phyloP scores from a whole-genome alignment of 192 early-diverging fungal genomes.

The Coemansia sp. region DNA sequence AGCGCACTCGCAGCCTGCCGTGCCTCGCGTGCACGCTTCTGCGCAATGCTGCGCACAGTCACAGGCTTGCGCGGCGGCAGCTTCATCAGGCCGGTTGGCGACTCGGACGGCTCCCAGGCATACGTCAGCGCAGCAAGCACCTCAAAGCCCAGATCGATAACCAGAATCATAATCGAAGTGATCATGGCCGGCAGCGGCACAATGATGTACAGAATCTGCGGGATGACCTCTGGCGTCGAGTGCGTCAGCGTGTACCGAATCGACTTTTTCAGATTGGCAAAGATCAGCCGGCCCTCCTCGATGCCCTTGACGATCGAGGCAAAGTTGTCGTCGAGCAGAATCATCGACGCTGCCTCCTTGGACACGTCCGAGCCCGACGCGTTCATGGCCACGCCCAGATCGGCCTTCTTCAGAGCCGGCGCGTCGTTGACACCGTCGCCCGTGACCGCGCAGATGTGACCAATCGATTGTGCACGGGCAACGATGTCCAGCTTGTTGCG shows the following conservation, averaged over 20 bases:
- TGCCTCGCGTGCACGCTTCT: conserved; percentile 60
- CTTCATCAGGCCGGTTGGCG: conserved; percentile 77
- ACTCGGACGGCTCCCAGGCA: conserved; percentile 91
- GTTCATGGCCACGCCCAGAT: conserved; percentile 98
- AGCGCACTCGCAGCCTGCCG: conserved; percentile 41
- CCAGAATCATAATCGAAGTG: conserved; percentile 81
- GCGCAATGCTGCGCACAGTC: conserved; percentile 72
- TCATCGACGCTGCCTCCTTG: conserved; percentile 97
- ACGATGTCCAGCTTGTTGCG: conserved; percentile 98
- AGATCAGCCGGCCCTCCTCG: conserved; percentile 93
- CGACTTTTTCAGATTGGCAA: conserved; percentile 93
- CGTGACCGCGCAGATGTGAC: conserved; percentile 98
- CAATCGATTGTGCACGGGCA: conserved; percentile 82
- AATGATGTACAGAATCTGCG: conserved; percentile 82
- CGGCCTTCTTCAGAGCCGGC: conserved; percentile 94
- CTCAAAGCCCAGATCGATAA: conserved; percentile 95
- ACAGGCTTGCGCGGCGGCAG: conserved; percentile 90
- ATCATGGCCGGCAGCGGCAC: conserved; percentile 85
- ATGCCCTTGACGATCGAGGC: conserved; percentile 90
- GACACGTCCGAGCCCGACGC: conserved; percentile 91
- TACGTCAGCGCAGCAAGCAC: conserved; percentile 81
- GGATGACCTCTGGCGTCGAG: conserved; percentile 88
- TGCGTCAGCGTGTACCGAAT: conserved; percentile 92
- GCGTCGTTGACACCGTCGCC: conserved; percentile 98
- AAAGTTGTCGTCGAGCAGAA: conserved; percentile 98